Base-by-base conservation (phyloP, 1,284 basidiomycete genomes). In the Ustilago curta region DNA sequence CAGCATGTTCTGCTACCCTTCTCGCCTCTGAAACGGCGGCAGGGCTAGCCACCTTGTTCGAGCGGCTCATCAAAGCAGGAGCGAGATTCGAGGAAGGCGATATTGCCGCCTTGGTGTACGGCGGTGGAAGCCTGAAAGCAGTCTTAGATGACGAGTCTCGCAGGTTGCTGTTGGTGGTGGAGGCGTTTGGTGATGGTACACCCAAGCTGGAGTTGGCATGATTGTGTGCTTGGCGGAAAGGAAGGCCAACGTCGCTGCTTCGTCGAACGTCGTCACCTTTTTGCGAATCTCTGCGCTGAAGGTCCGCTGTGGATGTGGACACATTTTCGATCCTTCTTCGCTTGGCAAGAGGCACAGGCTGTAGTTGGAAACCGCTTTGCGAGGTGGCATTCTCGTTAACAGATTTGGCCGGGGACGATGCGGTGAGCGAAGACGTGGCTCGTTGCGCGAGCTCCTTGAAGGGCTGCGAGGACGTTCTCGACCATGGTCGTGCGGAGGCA, bases 241-340 rank as follows among this genome's bases (percentile, higher is more conserved):
- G 21, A 35, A 50, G 18, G 39, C 67, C 67, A 4, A 57, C 61
- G 35, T 70, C 67, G 58, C 61, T 70, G 42, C 52, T 53, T 8
- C 60, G 42, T 23, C 54, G 49, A 5, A 53, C 31, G 9, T 69
- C 53, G n/a, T 65, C 65, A n/a, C 40, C 32, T 23, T 1, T 45
- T 3, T 25, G 19, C 29, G 9, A 27, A 29, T 56, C 23, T 16
- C 32, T n/a, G 43, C 32, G 44, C 11, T 12, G 23, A 8, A 29
- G n/a, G 3, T 27, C 27, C 11, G 21, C 42, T n/a, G 23, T 8
- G 43, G 35, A 18, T 1, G 31, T 14, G 5, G 53, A 53, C 3
- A 35, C 51, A 16, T 62, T 59, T 31, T 73, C 58, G 4, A 73
- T n/a, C 40, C 55, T 52, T 59, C 70, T 64, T 35, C 66, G 65